Conservation (phyloP, 345 rosid genomes). For the Rhizophora apiculata region DNA sequence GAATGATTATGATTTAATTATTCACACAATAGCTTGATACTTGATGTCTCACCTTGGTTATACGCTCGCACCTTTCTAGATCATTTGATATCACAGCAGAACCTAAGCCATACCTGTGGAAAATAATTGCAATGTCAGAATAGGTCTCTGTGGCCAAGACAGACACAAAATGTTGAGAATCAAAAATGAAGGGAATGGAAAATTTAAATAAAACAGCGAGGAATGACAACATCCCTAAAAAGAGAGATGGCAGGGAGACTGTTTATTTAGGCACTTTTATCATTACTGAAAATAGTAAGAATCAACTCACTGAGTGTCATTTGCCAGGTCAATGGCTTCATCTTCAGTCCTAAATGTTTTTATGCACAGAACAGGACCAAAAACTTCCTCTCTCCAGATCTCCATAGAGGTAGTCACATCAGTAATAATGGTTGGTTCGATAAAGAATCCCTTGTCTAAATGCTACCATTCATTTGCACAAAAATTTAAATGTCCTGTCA, state of each 20-base stretch:
- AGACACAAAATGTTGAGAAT: neutral
- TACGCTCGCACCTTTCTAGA: constrained; percentile 86
- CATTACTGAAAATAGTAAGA: constrained; percentile 1
- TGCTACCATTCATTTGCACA: constrained; percentile 48
- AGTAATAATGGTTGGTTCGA: constrained; percentile 76
- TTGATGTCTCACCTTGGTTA: constrained; percentile 68
- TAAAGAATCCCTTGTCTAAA: constrained; percentile 69
- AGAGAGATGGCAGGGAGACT: constrained; percentile 1
- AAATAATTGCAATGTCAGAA: constrained; percentile 18
- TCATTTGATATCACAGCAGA: constrained; percentile 89
- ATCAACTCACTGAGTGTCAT: constrained; percentile 76
- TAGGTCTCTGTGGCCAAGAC: neutral
- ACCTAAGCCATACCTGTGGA: constrained; percentile 68
- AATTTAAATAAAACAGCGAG: neutral
- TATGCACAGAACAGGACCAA: constrained; percentile 92
- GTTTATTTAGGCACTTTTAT: neutral
- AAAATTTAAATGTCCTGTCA: constrained; percentile 13
- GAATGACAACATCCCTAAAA: neutral
- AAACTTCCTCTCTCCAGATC: constrained; percentile 99
- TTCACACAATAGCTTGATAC: neutral
- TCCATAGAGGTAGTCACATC: constrained; percentile 86
- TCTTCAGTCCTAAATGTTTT: constrained; percentile 89
- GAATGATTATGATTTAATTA: neutral
- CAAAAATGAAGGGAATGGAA: neutral
- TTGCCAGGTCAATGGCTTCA: constrained; percentile 92